Conservation (phyloP, 208 protist species). For the Naegleria fowleri region DNA sequence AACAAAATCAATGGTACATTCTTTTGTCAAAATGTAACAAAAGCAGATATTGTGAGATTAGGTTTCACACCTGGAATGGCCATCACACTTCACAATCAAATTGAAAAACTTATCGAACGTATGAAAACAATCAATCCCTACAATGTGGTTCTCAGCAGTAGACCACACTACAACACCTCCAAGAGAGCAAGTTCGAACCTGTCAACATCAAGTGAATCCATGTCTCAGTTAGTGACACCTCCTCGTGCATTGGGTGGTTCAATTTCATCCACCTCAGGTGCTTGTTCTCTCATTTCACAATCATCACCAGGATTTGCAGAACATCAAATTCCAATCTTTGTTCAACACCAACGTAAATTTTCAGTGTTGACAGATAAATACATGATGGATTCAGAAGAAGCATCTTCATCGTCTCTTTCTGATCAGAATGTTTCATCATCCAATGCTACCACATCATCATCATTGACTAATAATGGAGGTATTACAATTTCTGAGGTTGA, state of each 20-base stretch:
- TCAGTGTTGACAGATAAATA: not conserved
- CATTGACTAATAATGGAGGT: not conserved
- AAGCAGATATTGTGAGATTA: not conserved
- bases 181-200: not conserved
- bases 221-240: not conserved
- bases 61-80: not conserved
- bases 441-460: not conserved
- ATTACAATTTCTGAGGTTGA: not conserved
- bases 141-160: not conserved
- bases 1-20: not conserved
- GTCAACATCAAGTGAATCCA: not conserved
- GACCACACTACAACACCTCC: not conserved
- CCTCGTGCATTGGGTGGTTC: not conserved
- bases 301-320: not conserved
- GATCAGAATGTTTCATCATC: not conserved
- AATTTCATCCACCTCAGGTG: not conserved
- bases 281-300: not conserved
- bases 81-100: not conserved
- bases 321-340: not conserved
- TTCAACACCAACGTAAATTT: not conserved
- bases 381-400: not conserved
- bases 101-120: not conserved
- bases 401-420: not conserved
- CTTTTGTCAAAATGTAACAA: not conserved
- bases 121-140: constrained; percentile 6